Percentiles rank a stretch among this genome's conserved stretches.
These are phyloP conservation scores for Fraxinus excelsior DNA, from an alignment of 257 asterid genomes.

Conservation along the genomic window DNA sequence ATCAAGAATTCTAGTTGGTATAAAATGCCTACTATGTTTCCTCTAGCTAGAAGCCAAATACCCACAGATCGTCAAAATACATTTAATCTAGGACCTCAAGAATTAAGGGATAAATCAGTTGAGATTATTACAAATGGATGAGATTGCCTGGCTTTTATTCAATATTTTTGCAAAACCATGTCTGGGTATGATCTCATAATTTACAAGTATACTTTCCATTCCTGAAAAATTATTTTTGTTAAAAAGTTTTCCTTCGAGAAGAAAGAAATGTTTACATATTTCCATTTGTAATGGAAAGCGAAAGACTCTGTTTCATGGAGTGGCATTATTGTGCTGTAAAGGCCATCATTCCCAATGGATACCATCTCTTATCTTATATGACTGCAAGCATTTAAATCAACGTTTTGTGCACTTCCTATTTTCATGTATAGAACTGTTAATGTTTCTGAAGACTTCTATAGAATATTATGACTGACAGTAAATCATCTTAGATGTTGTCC, in stretches of 20 bases:
- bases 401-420: background rate
- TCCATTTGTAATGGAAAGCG: background rate
- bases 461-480: constrained; percentile 4
- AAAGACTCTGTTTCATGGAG: background rate
- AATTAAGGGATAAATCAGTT: background rate
- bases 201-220: background rate
- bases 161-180: background rate
- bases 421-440: background rate
- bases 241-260: background rate
- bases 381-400: background rate
- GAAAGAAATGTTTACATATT: background rate
- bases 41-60: background rate
- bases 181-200: background rate
- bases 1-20: constrained; percentile 5
- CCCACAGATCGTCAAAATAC: background rate
- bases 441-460: background rate
- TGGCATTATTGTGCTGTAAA: background rate
- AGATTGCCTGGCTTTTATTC: background rate
- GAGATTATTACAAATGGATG: background rate
- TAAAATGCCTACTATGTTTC: constrained; percentile 7
- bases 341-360: background rate
- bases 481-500: constrained; percentile 9
- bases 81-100: background rate
- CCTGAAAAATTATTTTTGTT: background rate
- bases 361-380: background rate